Evolutionary conservation across 768 basidiomycete genomes (phyloP), one percentile per base, ranked within the genome.

Genomic region (Gloeopeniophorella convolvens): DNA sequence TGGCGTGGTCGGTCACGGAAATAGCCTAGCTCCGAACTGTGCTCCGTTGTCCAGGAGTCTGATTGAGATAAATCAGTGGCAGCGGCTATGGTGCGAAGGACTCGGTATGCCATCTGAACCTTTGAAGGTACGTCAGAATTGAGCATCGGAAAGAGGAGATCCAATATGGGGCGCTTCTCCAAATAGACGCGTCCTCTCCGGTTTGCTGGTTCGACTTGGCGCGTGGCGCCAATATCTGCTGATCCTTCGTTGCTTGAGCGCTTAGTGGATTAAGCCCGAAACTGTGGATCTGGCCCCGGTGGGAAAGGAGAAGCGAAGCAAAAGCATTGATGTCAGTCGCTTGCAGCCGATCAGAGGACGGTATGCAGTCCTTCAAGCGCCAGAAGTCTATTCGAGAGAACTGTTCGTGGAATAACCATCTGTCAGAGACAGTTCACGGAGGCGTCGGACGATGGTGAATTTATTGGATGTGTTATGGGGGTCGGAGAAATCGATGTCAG

Each of bases 291-390:
- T 69, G 69, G 0, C 89, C 88, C 45, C 74, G 71, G 30, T 81
- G 72, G 7, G 72, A 63, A 30, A 77, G 68, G 10, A 93, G 68
- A 11, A 92, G 69, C 8, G 75, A 72, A 13, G 82, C 76, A 58
- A 92, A 93, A 1, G 85, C 85, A 43, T 82, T 71, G 15, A 85
- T 70, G 60, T 91, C 88, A 28, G 79, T 80, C 31, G 75, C 74
- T 41, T 79, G 77, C n/a, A 90, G 67, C 24, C 73, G 67, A 1
- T 70, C 66, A 5, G 59, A 55, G 1, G 72, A 46, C 5, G 88
- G 88, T 35, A 93, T 83, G 60, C 77, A 83, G 20, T 81, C 79
- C 62, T 90, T 91, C 61, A 95, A 68, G 32, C 80, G 76, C 92
- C 92, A 96, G 63, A 94, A 92, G 56, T 85, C 81, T 8, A 70